Evolutionary conservation across 164 flowering plant genomes (phyloP).

Genomic region (Stephania japonica): DNA sequence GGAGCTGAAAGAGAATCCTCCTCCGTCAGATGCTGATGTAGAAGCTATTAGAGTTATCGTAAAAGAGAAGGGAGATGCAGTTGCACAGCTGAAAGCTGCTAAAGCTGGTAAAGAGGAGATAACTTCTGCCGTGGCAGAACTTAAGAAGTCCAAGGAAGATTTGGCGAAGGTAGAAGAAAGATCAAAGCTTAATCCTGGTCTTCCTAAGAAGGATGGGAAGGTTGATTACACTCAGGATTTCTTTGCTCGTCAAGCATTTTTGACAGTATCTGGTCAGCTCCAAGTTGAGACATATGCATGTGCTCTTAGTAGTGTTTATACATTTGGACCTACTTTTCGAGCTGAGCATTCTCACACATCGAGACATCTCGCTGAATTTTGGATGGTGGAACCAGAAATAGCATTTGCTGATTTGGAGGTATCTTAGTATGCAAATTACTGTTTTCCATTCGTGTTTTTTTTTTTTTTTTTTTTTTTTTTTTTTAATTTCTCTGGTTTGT

Average conservation of each 20-base stretch:
- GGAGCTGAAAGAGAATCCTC: slow-evolving; percentile 72
- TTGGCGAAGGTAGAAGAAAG: slow-evolving; percentile 62
- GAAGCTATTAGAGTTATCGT: slow-evolving; percentile 55
- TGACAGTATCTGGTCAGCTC: slow-evolving; percentile 91
- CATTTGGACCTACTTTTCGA: slow-evolving; percentile 95
- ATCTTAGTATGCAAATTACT: background rate
- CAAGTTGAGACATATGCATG: slow-evolving; percentile 91
- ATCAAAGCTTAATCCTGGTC: slow-evolving; percentile 65
- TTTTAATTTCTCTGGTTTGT: background rate
- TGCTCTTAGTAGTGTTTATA: slow-evolving; percentile 80
- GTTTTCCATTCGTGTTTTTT: too few relatives aligned
- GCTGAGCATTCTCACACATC: slow-evolving; percentile 96
- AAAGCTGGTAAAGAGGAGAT: slow-evolving; percentile 67
- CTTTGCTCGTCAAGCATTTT: slow-evolving; percentile 85
- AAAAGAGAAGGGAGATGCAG: slow-evolving; percentile 63
- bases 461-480: too few relatives aligned
- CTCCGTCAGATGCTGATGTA: slow-evolving; percentile 67
- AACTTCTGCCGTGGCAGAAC: slow-evolving; percentile 52
- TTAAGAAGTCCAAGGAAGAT: slow-evolving; percentile 66
- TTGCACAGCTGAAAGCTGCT: slow-evolving; percentile 52
- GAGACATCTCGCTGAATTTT: slow-evolving; percentile 94
- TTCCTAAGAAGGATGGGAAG: slow-evolving; percentile 83
- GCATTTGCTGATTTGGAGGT: slow-evolving; percentile 96
- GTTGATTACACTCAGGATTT: slow-evolving; percentile 79
- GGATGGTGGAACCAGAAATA: slow-evolving; percentile 98